These are phyloP conservation scores for Boletus semigastroideus DNA, from an alignment of 1,284 basidiomycete genomes.

Conservation along the genomic window DNA sequence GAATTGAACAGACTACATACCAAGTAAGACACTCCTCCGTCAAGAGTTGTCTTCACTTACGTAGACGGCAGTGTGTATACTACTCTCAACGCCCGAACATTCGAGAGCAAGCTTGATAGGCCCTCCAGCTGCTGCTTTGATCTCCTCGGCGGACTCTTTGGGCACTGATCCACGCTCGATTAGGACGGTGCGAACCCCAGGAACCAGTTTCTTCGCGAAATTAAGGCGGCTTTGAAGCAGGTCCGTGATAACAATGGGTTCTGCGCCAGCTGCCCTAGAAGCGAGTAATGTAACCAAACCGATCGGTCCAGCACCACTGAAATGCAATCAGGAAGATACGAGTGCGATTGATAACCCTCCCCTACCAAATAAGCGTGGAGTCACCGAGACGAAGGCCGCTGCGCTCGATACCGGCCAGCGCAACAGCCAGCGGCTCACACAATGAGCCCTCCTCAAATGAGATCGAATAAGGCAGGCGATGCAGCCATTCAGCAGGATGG, in stretches of 20 bases:
- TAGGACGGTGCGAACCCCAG: constrained; percentile 59
- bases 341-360: background rate
- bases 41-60: constrained; percentile 38
- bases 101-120: constrained; percentile 56
- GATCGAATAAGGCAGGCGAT: constrained; percentile 55
- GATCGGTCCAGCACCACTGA: constrained; percentile 80
- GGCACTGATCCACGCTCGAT: constrained; percentile 44
- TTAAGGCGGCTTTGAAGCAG: constrained; percentile 77
- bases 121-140: constrained; percentile 50
- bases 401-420: constrained; percentile 62
- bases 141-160: constrained; percentile 48
- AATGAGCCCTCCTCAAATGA: constrained; percentile 64
- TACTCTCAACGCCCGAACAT: constrained; percentile 78
- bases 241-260: constrained; percentile 77
- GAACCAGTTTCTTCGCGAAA: constrained; percentile 79
- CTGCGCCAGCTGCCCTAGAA: constrained; percentile 77
- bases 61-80: constrained; percentile 66
- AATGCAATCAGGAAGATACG: constrained; percentile 7
- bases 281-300: constrained; percentile 80
- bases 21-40: background rate
- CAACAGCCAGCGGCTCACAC: constrained; percentile 62
- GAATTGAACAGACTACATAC: constrained; percentile 49
- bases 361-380: constrained; percentile 55
- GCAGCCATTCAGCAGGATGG: constrained; percentile 65
- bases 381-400: constrained; percentile 61